Evolutionary conservation across 345 rosid species (phyloP).

Genomic region (Citrus sp.): DNA sequence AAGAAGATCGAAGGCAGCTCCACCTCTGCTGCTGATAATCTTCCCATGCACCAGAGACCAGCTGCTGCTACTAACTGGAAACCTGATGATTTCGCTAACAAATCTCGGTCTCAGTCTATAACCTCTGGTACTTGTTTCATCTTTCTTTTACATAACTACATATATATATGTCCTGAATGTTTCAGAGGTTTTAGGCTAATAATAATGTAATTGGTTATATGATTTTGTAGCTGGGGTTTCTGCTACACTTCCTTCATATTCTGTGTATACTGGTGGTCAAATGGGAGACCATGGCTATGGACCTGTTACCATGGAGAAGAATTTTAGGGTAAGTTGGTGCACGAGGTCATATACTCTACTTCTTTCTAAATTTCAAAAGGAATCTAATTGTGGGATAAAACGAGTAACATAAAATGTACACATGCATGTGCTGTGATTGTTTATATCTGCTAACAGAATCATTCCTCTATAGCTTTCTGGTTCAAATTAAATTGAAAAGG

Average conservation of each 20-base stretch:
- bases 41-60: slow-evolving; percentile 40
- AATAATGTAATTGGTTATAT: neutral
- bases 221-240: slow-evolving; percentile 41
- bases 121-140: slow-evolving; percentile 17
- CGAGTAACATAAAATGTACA: slow-evolving; percentile 11
- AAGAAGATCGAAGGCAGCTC: slow-evolving; percentile 52
- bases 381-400: slow-evolving; percentile 9
- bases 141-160: neutral
- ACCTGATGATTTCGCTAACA: slow-evolving; percentile 31
- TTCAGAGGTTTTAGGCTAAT: neutral
- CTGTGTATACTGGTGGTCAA: slow-evolving; percentile 47
- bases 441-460: neutral
- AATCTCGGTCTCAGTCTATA: slow-evolving; percentile 28
- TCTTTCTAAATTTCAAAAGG: neutral
- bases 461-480: no score
- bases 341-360: neutral
- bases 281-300: slow-evolving; percentile 54
- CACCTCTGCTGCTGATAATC: slow-evolving; percentile 9
- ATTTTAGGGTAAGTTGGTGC: slow-evolving; percentile 44
- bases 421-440: slow-evolving; percentile 5
- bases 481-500: neutral
- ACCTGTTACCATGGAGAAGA: slow-evolving; percentile 61
- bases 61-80: slow-evolving; percentile 21
- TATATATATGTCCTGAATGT: neutral
- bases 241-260: slow-evolving; percentile 48